Base-by-base conservation (phyloP, 352 stramenopile species). In the Phytophthora litchii region DNA sequence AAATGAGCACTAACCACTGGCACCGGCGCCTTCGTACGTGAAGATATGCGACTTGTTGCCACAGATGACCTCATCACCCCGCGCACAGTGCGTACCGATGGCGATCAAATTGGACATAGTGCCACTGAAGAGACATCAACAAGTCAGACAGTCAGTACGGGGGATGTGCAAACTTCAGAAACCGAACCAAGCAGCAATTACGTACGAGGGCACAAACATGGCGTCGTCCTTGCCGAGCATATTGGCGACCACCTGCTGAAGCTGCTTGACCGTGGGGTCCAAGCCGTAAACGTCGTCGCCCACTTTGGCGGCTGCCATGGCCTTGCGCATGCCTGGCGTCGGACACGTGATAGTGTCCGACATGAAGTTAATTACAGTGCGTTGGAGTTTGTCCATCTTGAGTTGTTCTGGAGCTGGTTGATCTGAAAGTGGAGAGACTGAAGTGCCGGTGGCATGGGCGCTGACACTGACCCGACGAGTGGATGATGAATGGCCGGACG, bases 81-180 rank as follows among this genome's bases (percentile, higher is more conserved):
- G 89, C 50, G 92, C 67, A 76, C 96, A 99, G 75, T 99, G 96
- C 35, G 79, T 74, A 16, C 97, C 83, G 3, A 99, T 76, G 9
- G 94, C 92, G 52, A 97, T 96, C 25, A 99, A 74, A 80, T 99
- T 99, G 37, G 78, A 89, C 97, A 99, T 99, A 13, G 97, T 99
- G n/a, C 96, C 96, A 17, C 84, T 93, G 41, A 41, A 51, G n/a
- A 31, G 23, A 40, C 20, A 42, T 11, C 4, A 53, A 40, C n/a
- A n/a, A 36, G 45, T 36, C 46, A 56, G 12, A 46, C 6, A 49
- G 41, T 29, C 16, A 58, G 36, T 13, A 17, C 11, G 14, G 8
- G 11, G 5, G 47, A 54, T 54, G 47, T 16, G 21, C 48, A 29
- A 56, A 58, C 50, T 64, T 69, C 53, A 62, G 54, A 56, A 53